Evolutionary conservation across 305 asterid species (phyloP), one percentile per base, ranked within the genome.

Genomic region (Fraxinus sp.): DNA sequence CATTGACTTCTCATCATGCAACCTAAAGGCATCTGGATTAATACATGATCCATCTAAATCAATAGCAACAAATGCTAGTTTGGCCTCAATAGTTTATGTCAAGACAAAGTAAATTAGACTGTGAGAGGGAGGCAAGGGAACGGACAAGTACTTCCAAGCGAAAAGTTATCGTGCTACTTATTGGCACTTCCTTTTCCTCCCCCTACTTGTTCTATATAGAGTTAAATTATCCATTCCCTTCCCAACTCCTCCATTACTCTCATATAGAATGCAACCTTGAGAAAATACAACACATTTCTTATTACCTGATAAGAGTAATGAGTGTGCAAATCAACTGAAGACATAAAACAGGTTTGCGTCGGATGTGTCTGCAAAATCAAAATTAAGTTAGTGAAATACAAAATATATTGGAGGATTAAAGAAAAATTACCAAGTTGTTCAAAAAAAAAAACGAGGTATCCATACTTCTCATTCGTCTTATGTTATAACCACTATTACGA

Each of bases 271-370:
- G 20, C 71, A 80, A 76, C 2, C 33, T 71, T 14, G 32, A 30
- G 55, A 26, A 77, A 85, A 85, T 22, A 84, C 33, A n/a, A 77
- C 41, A 30, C 16, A 43, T 24, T 57, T 39, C 77, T 59, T 22
- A 33, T 32, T 93, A 96, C 99, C 99, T 95, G 99, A 87, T 97
- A 97, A 13, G 99, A 95, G 84, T 93, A 97, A 88, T 97, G 99
- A 75, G 99, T 97, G 91, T 97, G 99, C 86, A 97, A 95, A 90
- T 97, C 99, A 80, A 97, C 97, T 1, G 99, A 97, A 77, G 99
- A 97, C 99, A 97, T 97, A 76, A 97, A 97, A 86, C 99, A 97
- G 11, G 98, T 95, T 81, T 97, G 99, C 6, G 97, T 87, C 36
- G 99, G 99, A 92, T 97, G 99, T 49, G 99, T 97, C 98, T 97